phyloP scores from a whole-genome alignment of 2,329 filamentous ascomycete species.

The Grosmannia huntii region DNA sequence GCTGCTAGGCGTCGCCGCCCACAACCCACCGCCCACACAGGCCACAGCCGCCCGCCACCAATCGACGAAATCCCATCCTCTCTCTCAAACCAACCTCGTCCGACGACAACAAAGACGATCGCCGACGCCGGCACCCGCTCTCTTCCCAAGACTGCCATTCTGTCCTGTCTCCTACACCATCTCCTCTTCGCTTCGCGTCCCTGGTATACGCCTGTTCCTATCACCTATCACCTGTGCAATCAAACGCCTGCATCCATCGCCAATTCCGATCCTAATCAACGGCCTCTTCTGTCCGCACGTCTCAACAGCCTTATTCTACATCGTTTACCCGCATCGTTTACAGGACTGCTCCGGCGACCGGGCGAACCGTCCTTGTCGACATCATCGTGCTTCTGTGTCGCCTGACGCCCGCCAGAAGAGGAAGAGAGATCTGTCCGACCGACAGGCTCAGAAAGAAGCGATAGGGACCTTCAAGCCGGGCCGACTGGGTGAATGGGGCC shows the following conservation, averaged over 20 bases:
- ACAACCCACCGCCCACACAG: background rate
- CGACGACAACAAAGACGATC: background rate
- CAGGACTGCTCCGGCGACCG: background rate
- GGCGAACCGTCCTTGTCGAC: background rate
- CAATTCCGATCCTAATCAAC: background rate
- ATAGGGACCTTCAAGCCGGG: background rate
- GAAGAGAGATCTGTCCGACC: background rate
- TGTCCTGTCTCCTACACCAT: too few relatives aligned
- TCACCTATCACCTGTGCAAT: background rate
- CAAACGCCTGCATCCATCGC: background rate
- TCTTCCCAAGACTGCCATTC: too few relatives aligned
- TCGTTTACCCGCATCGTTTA: background rate
- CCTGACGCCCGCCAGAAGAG: background rate
- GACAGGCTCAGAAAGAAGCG: background rate
- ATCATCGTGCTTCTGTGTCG: background rate
- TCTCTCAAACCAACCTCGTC: background rate
- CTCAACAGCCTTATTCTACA: background rate
- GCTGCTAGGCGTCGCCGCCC: background rate
- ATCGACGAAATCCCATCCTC: background rate
- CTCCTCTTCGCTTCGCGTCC: background rate
- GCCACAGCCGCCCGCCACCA: background rate
- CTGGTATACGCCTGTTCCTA: background rate
- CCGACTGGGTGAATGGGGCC: background rate
- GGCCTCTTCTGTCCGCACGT: background rate
- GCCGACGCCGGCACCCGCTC: background rate